These are phyloP conservation scores for Microthlaspi erraticum DNA, from an alignment of 345 rosid species.

Conservation along the genomic window DNA sequence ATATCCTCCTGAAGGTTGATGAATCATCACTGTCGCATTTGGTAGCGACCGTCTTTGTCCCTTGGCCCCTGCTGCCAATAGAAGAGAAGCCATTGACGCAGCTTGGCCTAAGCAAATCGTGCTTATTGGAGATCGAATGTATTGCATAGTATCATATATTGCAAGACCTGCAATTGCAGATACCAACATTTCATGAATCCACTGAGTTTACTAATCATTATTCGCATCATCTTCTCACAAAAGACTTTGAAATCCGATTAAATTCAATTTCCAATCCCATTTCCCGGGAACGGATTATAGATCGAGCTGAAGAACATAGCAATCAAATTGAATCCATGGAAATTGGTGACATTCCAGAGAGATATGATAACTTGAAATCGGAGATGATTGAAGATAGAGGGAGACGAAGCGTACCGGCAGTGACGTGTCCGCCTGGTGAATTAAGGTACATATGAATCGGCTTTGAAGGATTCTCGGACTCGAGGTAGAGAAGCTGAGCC, in stretches of 20 bases:
- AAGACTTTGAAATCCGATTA: neutral
- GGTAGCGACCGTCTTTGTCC: constrained; percentile 91
- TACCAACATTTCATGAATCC: constrained; percentile 6
- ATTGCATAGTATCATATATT: constrained; percentile 92
- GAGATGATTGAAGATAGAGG: neutral
- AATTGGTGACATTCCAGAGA: neutral
- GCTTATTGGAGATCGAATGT: constrained; percentile 77
- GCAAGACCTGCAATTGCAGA: constrained; percentile 64
- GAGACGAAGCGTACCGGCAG: constrained; percentile 63
- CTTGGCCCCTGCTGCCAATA: constrained; percentile 79
- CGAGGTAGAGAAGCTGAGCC: constrained; percentile 98
- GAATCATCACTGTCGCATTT: constrained; percentile 85
- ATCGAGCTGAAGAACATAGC: neutral
- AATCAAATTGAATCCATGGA: constrained; percentile 17
- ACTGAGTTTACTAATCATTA: neutral
- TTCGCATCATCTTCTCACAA: neutral
- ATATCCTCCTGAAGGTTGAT: constrained; percentile 94
- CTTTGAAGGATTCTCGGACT: constrained; percentile 95
- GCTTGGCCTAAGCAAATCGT: constrained; percentile 95
- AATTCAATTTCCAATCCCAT: neutral
- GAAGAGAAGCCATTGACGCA: constrained; percentile 95
- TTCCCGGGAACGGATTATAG: neutral
- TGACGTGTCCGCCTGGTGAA: constrained; percentile 98
- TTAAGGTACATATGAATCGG: constrained; percentile 98
- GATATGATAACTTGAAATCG: neutral